Conservation (phyloP, 2,329 filamentous ascomycete species). For the Furcasterigmium sp. region DNA sequence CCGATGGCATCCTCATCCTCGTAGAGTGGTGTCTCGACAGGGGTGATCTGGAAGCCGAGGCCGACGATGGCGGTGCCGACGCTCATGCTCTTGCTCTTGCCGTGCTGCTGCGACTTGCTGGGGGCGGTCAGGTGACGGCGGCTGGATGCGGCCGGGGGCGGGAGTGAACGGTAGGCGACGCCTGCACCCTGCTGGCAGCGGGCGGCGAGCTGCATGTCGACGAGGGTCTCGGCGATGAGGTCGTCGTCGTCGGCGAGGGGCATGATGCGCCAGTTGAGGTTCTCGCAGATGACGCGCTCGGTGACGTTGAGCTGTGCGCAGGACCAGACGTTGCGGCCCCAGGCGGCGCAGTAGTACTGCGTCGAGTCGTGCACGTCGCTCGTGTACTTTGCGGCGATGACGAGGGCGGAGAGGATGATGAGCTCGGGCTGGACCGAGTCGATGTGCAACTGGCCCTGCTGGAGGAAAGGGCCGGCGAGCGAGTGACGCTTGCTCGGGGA, state of each 20-base stretch:
- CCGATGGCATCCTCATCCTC: constrained; percentile 4
- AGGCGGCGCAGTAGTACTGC: constrained; percentile 45
- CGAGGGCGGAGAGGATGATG: constrained; percentile 56
- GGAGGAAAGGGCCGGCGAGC: constrained; percentile 31
- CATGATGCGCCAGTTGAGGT: constrained; percentile 57
- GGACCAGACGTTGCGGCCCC: constrained; percentile 54
- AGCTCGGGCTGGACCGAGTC: constrained; percentile 58
- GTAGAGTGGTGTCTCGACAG: constrained; percentile 25
- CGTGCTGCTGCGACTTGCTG: constrained; percentile 9
- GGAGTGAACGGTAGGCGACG: too few relatives aligned
- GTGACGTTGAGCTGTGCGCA: constrained; percentile 59
- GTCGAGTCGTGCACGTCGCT: constrained; percentile 53
- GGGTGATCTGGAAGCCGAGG: constrained; percentile 34
- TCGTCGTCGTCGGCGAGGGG: constrained; percentile 52
- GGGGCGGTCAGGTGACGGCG: constrained; percentile 4
- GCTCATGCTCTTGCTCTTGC: constrained; percentile 32
- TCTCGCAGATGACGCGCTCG: constrained; percentile 60
- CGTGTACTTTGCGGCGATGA: constrained; percentile 62
- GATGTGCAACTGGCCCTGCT: constrained; percentile 43
- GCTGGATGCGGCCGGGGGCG: constrained; percentile 11
- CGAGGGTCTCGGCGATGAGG: constrained; percentile 53
- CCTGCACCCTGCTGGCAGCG: constrained; percentile 15
- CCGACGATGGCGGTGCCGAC: constrained; percentile 31
- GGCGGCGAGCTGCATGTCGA: constrained; percentile 59
- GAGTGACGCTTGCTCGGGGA: constrained; percentile 40